Percentiles rank a stretch among this genome's conserved stretches.
Evolutionary conservation across 1,139 yeast genomes (phyloP).

Genomic region (Scheffersomyces parashehatae): DNA sequence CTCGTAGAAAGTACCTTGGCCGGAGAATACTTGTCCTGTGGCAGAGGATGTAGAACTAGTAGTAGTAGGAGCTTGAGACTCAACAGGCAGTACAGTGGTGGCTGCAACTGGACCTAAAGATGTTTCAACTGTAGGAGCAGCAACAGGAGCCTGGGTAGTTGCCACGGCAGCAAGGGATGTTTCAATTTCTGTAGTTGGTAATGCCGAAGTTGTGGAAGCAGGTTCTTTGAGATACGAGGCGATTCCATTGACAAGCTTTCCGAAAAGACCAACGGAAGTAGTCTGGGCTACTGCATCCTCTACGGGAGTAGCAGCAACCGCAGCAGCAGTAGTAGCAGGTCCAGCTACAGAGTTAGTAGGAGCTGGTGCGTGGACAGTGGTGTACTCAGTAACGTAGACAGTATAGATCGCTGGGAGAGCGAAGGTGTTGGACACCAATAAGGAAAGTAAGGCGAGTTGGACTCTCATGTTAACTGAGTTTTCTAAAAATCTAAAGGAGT

Average conservation of each 20-base stretch:
- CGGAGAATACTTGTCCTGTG: conserved; percentile 28
- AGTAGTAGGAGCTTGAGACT: conserved; percentile 11
- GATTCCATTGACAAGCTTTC: neutral
- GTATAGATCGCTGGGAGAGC: conserved; percentile 23
- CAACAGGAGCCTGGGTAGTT: conserved; percentile 7
- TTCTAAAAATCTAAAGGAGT: conserved; percentile 1
- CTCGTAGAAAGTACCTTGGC: conserved; percentile 62
- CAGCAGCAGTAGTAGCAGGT: conserved; percentile 10
- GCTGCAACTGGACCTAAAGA: conserved; percentile 18
- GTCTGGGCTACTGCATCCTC: conserved; percentile 8
- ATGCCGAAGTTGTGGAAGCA: conserved; percentile 15
- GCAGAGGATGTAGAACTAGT: conserved; percentile 16
- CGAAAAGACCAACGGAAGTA: conserved; percentile 2
- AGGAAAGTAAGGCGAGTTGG: conserved; percentile 10
- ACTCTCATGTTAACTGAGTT: conserved; percentile 11
- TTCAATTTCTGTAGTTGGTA: conserved; percentile 12
- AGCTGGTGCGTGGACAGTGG: conserved; percentile 14
- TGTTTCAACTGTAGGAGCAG: conserved; percentile 16
- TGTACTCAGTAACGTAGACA: conserved; percentile 15
- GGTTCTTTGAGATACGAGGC: neutral
- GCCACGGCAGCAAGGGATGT: conserved; percentile 11
- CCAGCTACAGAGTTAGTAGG: conserved; percentile 7
- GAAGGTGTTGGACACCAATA: conserved; percentile 11
- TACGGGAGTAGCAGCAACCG: conserved; percentile 6
- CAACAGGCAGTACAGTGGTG: conserved; percentile 9